Base-by-base conservation (phyloP, 768 basidiomycete species). In the Sporobolomyces pararoseus region DNA sequence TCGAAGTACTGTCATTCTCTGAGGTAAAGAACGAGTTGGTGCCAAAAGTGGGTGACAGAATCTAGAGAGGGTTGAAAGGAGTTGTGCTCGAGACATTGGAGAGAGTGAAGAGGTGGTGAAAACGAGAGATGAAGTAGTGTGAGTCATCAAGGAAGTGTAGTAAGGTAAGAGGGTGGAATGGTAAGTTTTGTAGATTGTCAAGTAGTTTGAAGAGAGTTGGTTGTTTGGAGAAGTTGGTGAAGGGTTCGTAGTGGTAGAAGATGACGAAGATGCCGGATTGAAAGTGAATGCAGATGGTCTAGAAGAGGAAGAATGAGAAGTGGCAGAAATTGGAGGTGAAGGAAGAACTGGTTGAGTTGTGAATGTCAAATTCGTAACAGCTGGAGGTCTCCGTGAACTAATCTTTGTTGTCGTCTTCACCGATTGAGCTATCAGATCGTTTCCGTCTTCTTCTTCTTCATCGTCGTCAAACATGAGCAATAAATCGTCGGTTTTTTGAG, bases 31-130 rank as follows among this genome's bases (percentile, higher is more conserved):
- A 5, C 84, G 83, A 2, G 92, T 80, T 0, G 95, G 92, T 71
- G 89, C 86, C 52, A 96, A 79, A 17, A 73, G 61, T 2, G 85
- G 83, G 0, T 64, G 34, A 88, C 95, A 85, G 76, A 91, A 95
- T 1, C 83, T 81, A 2, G 86, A 82, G 17, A 99, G 86, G 0
- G 90, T 81, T 31, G 85, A 86, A 3, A 99, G 83, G 13, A 84
- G 81, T 53, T 86, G 85, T 0, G 91, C 70, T 32, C 70, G 62
- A 21, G 49, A 44, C 35, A 70, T 65, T 21, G 74, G 70, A 79
- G 81, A 88, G 89, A 7, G 90, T 84, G 9, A 88, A 81, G 23
- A 85, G 83, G 27, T 84, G 80, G 61, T 91, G 82, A 57, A 57
- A 9, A 80, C 89, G 88, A 7, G 90, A 84, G 9, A 89, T 80